Percentiles rank a stretch among this genome's conserved stretches.
phyloP scores from a whole-genome alignment of 1,284 basidiomycete species.

The Entoloma clypeatum region DNA sequence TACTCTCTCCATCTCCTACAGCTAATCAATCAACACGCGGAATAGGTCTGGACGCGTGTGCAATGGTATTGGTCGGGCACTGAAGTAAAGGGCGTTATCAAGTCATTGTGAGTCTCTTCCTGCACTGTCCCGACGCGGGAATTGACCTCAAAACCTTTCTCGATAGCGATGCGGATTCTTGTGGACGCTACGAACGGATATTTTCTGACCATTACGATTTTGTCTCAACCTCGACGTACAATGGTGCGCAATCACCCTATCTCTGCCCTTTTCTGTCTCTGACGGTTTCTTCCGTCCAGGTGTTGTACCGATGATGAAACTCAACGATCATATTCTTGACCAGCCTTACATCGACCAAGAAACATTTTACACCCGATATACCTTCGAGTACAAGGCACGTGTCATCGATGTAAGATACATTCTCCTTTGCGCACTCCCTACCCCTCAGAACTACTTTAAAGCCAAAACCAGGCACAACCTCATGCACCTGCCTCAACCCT shows the following conservation, averaged over 20 bases:
- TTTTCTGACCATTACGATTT: constrained; percentile 42
- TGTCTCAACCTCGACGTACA: constrained; percentile 37
- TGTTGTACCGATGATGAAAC: constrained; percentile 26
- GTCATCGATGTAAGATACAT: constrained; percentile 30
- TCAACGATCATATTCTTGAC: constrained; percentile 30
- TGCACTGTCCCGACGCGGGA: not conserved
- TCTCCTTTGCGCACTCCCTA: not conserved
- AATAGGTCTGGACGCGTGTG: constrained; percentile 44
- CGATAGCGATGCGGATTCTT: constrained; percentile 32
- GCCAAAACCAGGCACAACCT: constrained; percentile 31
- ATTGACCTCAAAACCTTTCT: not conserved
- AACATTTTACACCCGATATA: constrained; percentile 41
- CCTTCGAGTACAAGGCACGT: constrained; percentile 31
- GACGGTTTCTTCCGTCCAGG: constrained; percentile 20
- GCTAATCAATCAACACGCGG: not conserved
- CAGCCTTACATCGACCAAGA: constrained; percentile 34
- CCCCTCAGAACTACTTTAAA: constrained; percentile 14
- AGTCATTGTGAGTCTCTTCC: constrained; percentile 39
- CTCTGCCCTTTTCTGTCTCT: not conserved
- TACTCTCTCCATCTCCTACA: constrained; percentile 1
- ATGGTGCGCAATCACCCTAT: constrained; percentile 30
- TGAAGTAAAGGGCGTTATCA: constrained; percentile 37
- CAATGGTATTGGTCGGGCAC: constrained; percentile 47
- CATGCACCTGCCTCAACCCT: constrained; percentile 38
- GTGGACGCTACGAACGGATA: constrained; percentile 41